Percentiles rank a stretch among this genome's conserved stretches.
Evolutionary conservation across 306 rosid species (phyloP).

Genomic region (Lathyrus oleraceus): DNA sequence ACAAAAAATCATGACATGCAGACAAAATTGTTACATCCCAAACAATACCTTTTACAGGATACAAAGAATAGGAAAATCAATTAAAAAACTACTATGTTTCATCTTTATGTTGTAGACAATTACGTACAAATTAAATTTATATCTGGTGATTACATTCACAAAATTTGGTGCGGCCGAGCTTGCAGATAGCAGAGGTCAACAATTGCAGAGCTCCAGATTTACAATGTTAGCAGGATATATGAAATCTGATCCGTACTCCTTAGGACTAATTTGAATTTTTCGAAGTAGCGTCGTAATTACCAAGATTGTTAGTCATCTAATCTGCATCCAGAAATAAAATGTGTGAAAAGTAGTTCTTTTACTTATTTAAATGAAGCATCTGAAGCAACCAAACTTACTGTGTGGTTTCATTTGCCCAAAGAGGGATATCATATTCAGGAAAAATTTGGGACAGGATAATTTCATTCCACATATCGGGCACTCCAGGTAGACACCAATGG

Average conservation of each 20-base stretch:
- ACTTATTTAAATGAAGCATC: conserved; percentile 22
- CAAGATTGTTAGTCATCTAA: conserved; percentile 29
- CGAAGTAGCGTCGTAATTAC: conserved; percentile 21
- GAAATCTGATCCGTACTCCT: conserved; percentile 29
- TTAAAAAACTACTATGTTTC: conserved; percentile 19
- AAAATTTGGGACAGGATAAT: conserved; percentile 61
- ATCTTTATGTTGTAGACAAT: conserved; percentile 32
- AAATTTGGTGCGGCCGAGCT: conserved; percentile 33
- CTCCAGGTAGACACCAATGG: conserved; percentile 93
- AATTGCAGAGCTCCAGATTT: conserved; percentile 27
- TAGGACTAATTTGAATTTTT: conserved; percentile 17
- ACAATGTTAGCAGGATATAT: conserved; percentile 18
- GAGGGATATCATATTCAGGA: conserved; percentile 38
- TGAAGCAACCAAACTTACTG: conserved; percentile 41
- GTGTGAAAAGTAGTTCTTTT: background rate
- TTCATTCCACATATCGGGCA: conserved; percentile 88
- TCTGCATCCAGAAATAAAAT: conserved; percentile 44
- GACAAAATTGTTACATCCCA: conserved; percentile 40
- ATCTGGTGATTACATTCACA: conserved; percentile 32
- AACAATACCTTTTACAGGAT: conserved; percentile 31
- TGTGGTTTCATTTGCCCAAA: conserved; percentile 36
- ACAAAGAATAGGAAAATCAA: conserved; percentile 41
- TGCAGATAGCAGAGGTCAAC: conserved; percentile 26
- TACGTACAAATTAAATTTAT: conserved; percentile 20
- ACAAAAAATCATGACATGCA: conserved; percentile 26